A percentile compares a stretch with the other conserved stretches of the same genome.
Conservation (phyloP, 176 grass and related monocot genomes). For the Panicum miliaceum region DNA sequence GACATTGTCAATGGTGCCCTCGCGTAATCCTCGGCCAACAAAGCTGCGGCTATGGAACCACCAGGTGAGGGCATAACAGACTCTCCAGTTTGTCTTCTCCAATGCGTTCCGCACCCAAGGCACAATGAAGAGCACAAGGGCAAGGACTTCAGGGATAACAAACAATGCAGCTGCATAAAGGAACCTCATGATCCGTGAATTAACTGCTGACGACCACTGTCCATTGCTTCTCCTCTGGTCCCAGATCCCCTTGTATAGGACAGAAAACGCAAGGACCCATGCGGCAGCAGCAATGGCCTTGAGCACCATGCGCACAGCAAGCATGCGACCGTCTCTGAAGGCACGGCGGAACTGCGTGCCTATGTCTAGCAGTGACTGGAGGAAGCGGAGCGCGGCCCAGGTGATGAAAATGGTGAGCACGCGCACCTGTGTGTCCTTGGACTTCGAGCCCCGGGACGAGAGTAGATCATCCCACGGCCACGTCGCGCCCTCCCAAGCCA, state of each 20-base stretch:
- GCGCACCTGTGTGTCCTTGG: constrained; percentile 45
- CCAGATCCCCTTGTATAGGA: constrained; percentile 65
- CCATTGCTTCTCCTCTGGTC: constrained; percentile 45
- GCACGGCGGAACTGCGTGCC: constrained; percentile 81
- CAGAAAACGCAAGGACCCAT: constrained; percentile 70
- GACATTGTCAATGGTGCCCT: constrained; percentile 71
- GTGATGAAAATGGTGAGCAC: constrained; percentile 85
- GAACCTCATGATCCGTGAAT: constrained; percentile 56
- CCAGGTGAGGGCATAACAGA: constrained; percentile 84
- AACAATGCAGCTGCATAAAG: constrained; percentile 68
- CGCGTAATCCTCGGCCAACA: constrained; percentile 84
- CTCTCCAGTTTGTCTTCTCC: constrained; percentile 90
- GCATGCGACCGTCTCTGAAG: constrained; percentile 64
- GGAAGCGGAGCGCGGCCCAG: constrained; percentile 79
- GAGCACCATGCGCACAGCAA: constrained; percentile 78
- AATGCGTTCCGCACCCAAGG: constrained; percentile 83
- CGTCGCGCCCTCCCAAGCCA: constrained; percentile 59
- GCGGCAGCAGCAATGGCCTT: constrained; percentile 68
- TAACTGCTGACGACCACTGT: constrained; percentile 41
- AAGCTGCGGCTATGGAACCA: constrained; percentile 93
- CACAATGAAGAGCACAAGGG: constrained; percentile 69
- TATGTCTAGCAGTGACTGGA: constrained; percentile 80
- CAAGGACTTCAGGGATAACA: constrained; percentile 76
- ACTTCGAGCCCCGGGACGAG: neutral
- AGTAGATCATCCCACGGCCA: constrained; percentile 68